Conservation (phyloP, 352 stramenopile species). For the Pythium dissimile region DNA sequence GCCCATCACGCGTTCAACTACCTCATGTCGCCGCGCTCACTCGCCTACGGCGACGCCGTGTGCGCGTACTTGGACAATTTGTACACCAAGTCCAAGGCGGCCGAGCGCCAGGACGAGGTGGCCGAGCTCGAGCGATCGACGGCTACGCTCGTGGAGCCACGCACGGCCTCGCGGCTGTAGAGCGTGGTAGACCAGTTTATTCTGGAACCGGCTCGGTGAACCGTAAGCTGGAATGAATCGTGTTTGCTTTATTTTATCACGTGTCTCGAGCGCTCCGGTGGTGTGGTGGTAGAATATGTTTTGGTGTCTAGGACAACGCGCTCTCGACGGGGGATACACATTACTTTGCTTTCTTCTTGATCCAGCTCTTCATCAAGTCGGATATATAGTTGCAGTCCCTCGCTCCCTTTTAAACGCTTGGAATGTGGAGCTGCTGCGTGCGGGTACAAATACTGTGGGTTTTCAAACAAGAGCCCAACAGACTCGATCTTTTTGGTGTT, state of each 20-base stretch:
- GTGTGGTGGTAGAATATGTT: not conserved
- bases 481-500: not conserved
- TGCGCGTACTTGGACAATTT: conserved; percentile 59
- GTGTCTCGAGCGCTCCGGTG: not conserved
- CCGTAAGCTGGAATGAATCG: too few species aligned
- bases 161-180: conserved; percentile 12
- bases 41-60: conserved; percentile 67
- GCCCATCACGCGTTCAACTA: conserved; percentile 79
- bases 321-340: not conserved
- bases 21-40: conserved; percentile 58
- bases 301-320: not conserved
- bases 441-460: too few species aligned
- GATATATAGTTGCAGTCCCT: too few species aligned
- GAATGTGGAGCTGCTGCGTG: not conserved
- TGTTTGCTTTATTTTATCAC: not conserved
- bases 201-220: too few species aligned
- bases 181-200: too few species aligned
- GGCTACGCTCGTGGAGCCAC: not conserved
- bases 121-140: not conserved
- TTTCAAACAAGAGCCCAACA: not conserved
- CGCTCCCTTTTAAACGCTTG: too few species aligned
- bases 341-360: too few species aligned
- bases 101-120: not conserved
- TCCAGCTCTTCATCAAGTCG: too few species aligned
- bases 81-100: conserved; percentile 39